phyloP scores from a whole-genome alignment of 1,139 yeast genomes.

The Diutina ranongensis region DNA sequence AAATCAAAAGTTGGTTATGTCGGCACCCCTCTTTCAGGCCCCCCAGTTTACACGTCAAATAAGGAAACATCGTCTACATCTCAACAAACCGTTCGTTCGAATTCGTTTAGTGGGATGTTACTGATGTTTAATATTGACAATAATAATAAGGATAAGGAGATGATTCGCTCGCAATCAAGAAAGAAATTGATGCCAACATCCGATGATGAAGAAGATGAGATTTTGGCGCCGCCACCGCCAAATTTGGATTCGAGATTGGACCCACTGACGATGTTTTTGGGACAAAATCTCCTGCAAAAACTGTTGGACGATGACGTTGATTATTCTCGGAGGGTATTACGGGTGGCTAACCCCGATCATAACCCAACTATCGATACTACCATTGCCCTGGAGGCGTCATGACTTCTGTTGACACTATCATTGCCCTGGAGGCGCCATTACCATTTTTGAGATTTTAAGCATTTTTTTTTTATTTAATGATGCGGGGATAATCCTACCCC shows the following conservation, averaged over 20 bases:
- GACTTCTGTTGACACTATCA: no score
- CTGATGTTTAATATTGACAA: background rate
- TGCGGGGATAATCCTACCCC: no score
- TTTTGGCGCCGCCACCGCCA: constrained; percentile 21
- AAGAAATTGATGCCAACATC: constrained; percentile 1
- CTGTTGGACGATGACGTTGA: constrained; percentile 68
- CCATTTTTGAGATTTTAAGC: background rate
- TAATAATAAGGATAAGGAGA: background rate
- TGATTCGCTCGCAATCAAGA: constrained; percentile 1
- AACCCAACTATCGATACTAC: constrained; percentile 31
- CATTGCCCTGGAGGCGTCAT: constrained; percentile 2
- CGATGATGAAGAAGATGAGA: background rate
- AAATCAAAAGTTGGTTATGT: background rate
- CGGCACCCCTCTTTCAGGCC: background rate
- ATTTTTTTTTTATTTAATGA: no score
- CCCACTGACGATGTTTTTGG: constrained; percentile 52
- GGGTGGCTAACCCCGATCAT: constrained; percentile 59
- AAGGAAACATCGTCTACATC: background rate
- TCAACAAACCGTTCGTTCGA: background rate
- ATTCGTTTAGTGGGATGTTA: background rate
- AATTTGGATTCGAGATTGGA: constrained; percentile 63
- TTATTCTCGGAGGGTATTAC: constrained; percentile 57
- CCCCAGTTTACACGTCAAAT: background rate
- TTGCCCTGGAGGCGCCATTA: background rate
- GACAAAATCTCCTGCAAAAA: constrained; percentile 42